Evolutionary conservation across 352 stramenopile species (phyloP), one percentile per base, ranked within the genome.

Genomic region (Globisporangium camurandrum): DNA sequence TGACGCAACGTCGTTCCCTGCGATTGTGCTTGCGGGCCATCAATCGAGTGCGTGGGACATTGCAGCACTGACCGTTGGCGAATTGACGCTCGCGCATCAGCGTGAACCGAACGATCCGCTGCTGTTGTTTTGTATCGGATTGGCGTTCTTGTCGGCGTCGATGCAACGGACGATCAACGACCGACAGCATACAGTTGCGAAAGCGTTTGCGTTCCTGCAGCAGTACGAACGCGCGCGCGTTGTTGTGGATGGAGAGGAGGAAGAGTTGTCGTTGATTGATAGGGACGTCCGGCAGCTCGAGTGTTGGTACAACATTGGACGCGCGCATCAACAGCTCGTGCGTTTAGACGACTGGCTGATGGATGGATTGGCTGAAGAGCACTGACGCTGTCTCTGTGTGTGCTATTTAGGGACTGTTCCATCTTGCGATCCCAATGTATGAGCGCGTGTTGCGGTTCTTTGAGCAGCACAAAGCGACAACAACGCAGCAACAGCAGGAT

Each of bases 101-200:
- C 84, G 87, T 45, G 71, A 87, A 34, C 75, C 80, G 12, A 69
- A 68, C 8, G 79, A 92, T 45, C 65, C 83, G 10, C 75, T 94
- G 20, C 84, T 84, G 11, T 56, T 89, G 12, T 90, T 94, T 44
- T 94, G 83, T 58, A 88, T 94, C 49, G 78, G 83, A 2, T 59
- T 94, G 19, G 77, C 80, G 8, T 94, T 90, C 57, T 59, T 94
- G 1, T 88, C 79, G 3, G 79, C 78, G 17, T 92, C 80, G 0
- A 91, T 92, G 80, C 79, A 90, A 48, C 78, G 83, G 11, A 94
- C 78, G 6, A 88, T 94, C 56, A 88, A 88, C 36, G 82, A 93
- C 49, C 64, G 82, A 7, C 82, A 93, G 39, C 79, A 88, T 53
- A 86, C 82, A 1, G 82, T 93, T 19, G 78, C 76, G 20, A 93